phyloP scores from a whole-genome alignment of 23 red algal species.

The Gracilaria vermiculophylla region DNA sequence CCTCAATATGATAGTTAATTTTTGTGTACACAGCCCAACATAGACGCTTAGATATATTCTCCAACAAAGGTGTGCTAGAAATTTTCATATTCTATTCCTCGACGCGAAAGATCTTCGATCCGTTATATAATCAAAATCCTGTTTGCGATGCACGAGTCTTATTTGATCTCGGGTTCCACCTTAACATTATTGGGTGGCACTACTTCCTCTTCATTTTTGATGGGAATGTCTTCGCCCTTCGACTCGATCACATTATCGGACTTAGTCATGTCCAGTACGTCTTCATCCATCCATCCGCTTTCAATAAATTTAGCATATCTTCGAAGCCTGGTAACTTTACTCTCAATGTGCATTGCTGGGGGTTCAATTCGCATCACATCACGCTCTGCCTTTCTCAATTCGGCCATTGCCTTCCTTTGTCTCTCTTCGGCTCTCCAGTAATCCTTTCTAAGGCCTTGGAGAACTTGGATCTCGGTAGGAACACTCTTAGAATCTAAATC shows the following conservation, averaged over 20 bases:
- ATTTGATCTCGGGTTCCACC: not conserved
- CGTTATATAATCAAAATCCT: no score
- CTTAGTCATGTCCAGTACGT: not conserved
- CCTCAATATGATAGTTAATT: no score
- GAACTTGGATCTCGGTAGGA: constrained; percentile 11
- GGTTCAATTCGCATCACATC: constrained; percentile 41
- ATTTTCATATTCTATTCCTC: no score
- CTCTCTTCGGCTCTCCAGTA: constrained; percentile 49
- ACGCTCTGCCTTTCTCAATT: constrained; percentile 32
- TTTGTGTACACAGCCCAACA: no score
- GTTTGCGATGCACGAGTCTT: not conserved
- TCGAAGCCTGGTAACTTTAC: constrained; percentile 47
- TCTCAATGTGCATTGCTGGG: constrained; percentile 52
- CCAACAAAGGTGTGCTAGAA: no score
- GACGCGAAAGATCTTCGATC: no score
- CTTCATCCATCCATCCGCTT: constrained; percentile 53
- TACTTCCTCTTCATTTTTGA: not conserved
- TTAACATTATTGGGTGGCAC: not conserved
- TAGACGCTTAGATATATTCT: no score
- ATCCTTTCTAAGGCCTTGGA: constrained; percentile 38
- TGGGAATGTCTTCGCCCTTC: not conserved
- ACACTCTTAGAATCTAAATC: constrained; percentile 46
- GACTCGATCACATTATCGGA: not conserved
- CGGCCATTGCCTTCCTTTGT: constrained; percentile 3
- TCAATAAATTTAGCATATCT: constrained; percentile 65